Evolutionary conservation across 164 flowering plant species (phyloP), one percentile per base, ranked within the genome.

Genomic region (Berberis thunbergii): DNA sequence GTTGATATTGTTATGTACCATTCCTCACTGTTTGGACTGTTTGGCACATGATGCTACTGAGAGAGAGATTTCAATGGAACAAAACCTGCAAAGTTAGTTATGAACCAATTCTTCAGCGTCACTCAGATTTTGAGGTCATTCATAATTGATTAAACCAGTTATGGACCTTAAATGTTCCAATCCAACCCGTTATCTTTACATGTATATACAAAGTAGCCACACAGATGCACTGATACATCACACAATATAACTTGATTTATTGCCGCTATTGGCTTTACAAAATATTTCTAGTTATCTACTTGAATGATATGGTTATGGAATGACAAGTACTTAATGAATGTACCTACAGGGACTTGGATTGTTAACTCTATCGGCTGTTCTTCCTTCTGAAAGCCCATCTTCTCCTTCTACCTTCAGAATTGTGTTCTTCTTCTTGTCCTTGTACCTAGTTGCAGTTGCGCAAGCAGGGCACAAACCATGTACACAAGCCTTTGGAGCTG

Each of bases 381-480:
- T 76, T 49, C 68, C 78, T 45, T 69, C 72, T 54, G 57, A 58
- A 43, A 57, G 48, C 8, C 61, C 74, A 45, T 63, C 71, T 10
- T 13, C 69, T 63, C 69, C 84, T 41, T 61, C 76, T 57, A 54
- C 50, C 38, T 49, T 73, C 50, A 78, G 74, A 70, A 54, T 80
- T 9, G 11, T 76, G 43, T 60, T 83, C 55, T 84, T 85, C 78
- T 83, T 79, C 71, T 56, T 70, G 45, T 72, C 88, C 2, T 61
- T 85, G 43, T 85, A 85, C 69, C 54, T 83, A n/a, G 84, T 83
- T 10, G 84, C 94, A 44, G 40, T 87, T 54, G 94, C 75, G 0
- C 86, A 81, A 71, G 82, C 81, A 41, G 85, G 85, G 46, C 85
- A 83, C 62, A 85, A 81, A 63, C 84, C 89, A 10, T 83, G 84